phyloP scores from a whole-genome alignment of 768 basidiomycete species.

The Rossbeevera mucosa region DNA sequence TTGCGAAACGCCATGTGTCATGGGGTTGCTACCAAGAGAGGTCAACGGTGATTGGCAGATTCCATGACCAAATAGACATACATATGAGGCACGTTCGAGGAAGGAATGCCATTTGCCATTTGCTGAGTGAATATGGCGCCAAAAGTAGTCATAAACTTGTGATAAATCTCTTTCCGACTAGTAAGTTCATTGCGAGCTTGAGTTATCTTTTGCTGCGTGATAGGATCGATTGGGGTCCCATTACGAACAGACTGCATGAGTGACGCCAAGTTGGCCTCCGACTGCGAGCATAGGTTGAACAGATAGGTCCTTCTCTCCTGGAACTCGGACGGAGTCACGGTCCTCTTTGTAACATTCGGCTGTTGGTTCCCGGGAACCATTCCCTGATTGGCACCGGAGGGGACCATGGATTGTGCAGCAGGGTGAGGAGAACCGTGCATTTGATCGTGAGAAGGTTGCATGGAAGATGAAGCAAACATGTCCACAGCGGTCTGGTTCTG shows the following conservation, averaged over 20 bases:
- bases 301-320: conserved; percentile 21
- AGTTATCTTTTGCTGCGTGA: conserved; percentile 12
- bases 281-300: conserved; percentile 4
- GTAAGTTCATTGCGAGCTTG: conserved; percentile 21
- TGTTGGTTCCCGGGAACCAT: conserved; percentile 19
- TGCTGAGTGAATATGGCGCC: conserved; percentile 24
- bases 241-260: conserved; percentile 11
- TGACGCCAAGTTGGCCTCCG: conserved; percentile 10
- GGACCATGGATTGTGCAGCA: conserved; percentile 18
- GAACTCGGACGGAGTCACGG: conserved; percentile 18
- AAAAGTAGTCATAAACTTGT: conserved; percentile 33
- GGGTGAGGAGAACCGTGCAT: conserved; percentile 50
- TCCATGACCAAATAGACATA: conserved; percentile 20
- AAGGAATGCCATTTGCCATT: conserved; percentile 20
- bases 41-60: conserved; percentile 5
- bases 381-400: conserved; percentile 19
- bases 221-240: conserved; percentile 16
- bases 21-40: conserved; percentile 15
- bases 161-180: conserved; percentile 37
- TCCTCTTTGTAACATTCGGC: conserved; percentile 24
- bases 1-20: conserved; percentile 17
- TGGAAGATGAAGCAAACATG: conserved; percentile 46
- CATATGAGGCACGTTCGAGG: conserved; percentile 30
- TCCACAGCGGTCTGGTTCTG: conserved; percentile 40
- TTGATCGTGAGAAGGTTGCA: conserved; percentile 37